A percentile compares a stretch with the other conserved stretches of the same genome.
Evolutionary conservation across 139 green algal genomes (phyloP).

Genomic region (Closterium sp.): DNA sequence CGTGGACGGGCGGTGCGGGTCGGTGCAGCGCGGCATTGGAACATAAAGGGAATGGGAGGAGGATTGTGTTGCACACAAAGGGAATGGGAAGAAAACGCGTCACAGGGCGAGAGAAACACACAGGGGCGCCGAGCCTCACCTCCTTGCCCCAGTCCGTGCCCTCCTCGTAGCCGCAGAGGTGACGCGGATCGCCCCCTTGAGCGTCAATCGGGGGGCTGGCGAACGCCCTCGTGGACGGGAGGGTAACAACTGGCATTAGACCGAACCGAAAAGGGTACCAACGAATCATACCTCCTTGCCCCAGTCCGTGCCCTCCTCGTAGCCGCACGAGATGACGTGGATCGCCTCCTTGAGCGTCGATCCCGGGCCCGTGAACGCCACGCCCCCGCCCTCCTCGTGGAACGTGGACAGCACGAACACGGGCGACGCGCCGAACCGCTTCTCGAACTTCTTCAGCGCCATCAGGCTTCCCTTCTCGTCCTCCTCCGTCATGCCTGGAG

Average conservation of each 20-base stretch:
- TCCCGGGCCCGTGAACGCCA: background rate
- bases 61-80: too few species aligned
- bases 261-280: too few species aligned
- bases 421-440: conserved; percentile 5
- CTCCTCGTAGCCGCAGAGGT: conserved; percentile 48
- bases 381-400: conserved; percentile 18
- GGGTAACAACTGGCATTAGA: too few species aligned
- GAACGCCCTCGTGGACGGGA: too few species aligned
- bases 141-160: conserved; percentile 24
- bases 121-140: too few species aligned
- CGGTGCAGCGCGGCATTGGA: too few species aligned
- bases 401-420: conserved; percentile 29
- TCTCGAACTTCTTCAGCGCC: conserved; percentile 14
- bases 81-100: too few species aligned
- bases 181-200: conserved; percentile 35
- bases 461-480: conserved; percentile 5
- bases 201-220: too few species aligned
- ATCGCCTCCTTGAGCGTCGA: conserved; percentile 36
- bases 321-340: conserved; percentile 42
- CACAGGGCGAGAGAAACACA: too few species aligned
- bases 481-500: too few species aligned
- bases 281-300: conserved; percentile 45
- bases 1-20: too few species aligned
- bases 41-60: too few species aligned
- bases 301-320: conserved; percentile 43